Evolutionary conservation across 495 filamentous ascomycete genomes (phyloP).

Genomic region (Sphaerosporella brunnea): DNA sequence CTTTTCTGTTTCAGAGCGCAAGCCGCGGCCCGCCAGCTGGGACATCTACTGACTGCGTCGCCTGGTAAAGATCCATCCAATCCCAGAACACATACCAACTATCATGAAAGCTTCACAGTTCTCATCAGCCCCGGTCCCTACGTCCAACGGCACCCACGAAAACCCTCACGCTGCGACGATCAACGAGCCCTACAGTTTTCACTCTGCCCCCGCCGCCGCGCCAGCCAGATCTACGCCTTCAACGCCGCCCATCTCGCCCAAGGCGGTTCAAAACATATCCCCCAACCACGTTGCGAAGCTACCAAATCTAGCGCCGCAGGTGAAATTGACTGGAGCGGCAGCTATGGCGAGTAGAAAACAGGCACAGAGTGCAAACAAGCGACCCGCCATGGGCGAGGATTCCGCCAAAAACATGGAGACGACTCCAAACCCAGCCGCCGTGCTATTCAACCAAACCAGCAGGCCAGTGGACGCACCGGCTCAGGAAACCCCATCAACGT

Average conservation of each 20-base stretch:
- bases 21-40: too few species aligned
- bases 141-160: neutral
- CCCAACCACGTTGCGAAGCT: slow-evolving; percentile 14
- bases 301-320: slow-evolving; percentile 15
- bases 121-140: slow-evolving; percentile 1
- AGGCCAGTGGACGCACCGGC: slow-evolving; percentile 1
- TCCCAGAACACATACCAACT: neutral
- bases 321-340: slow-evolving; percentile 18
- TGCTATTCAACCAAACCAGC: slow-evolving; percentile 2
- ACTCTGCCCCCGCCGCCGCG: neutral
- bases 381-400: slow-evolving; percentile 7
- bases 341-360: slow-evolving; percentile 13
- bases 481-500: neutral
- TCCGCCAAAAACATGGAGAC: slow-evolving; percentile 2
- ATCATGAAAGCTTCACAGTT: slow-evolving; percentile 5
- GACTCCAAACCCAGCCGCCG: slow-evolving; percentile 15
- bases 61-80: too few species aligned
- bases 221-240: neutral
- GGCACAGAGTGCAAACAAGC: slow-evolving; percentile 13
- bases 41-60: too few species aligned
- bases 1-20: neutral
- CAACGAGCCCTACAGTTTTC: neutral
- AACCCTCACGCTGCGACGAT: neutral
- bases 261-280: slow-evolving; percentile 15
- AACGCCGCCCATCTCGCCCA: slow-evolving; percentile 14